Percentiles rank a stretch among this genome's conserved stretches.
These are phyloP conservation scores for Pseudoneurospora amorphoporcata DNA, from an alignment of 495 filamentous ascomycete genomes.

Conservation along the genomic window DNA sequence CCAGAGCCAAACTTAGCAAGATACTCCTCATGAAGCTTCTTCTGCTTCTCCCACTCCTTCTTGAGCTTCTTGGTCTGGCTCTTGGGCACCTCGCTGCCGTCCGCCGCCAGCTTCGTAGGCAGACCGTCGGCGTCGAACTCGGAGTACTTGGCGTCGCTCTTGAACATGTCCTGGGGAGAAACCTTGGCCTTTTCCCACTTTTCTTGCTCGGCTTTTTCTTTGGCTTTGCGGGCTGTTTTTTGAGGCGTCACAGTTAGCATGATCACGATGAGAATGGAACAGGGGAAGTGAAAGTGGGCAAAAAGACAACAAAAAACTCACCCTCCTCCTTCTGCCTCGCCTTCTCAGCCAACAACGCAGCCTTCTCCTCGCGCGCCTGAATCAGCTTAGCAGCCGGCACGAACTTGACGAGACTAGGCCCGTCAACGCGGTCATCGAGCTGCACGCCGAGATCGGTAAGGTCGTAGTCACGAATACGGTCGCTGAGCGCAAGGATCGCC, in stretches of 20 bases:
- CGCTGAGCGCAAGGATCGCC: constrained; percentile 57
- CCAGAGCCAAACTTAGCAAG: constrained; percentile 17
- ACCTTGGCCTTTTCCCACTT: constrained; percentile 64
- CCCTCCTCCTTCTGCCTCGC: constrained; percentile 50
- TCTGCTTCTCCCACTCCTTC: constrained; percentile 91
- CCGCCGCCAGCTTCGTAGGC: constrained; percentile 59
- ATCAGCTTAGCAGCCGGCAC: constrained; percentile 58
- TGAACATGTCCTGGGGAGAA: constrained; percentile 59
- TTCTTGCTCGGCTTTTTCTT: constrained; percentile 40
- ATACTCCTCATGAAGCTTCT: constrained; percentile 66
- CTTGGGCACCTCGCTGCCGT: constrained; percentile 73
- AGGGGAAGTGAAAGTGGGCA: background rate
- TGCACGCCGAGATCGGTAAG: constrained; percentile 74
- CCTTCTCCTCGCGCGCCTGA: constrained; percentile 63
- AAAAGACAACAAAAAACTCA: constrained; percentile 11
- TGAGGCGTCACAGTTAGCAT: background rate
- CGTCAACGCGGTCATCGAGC: constrained; percentile 65
- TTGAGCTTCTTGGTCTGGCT: constrained; percentile 68
- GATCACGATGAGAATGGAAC: constrained; percentile 14
- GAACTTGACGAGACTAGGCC: constrained; percentile 75
- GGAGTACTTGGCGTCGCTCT: constrained; percentile 55
- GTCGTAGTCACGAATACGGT: constrained; percentile 67
- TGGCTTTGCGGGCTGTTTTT: constrained; percentile 32
- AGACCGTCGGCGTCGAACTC: constrained; percentile 84
- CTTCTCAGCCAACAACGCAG: constrained; percentile 42